These are phyloP conservation scores for Pseudovirgaria hyperparasitica DNA, from an alignment of 2,329 filamentous ascomycete genomes.

Conservation along the genomic window DNA sequence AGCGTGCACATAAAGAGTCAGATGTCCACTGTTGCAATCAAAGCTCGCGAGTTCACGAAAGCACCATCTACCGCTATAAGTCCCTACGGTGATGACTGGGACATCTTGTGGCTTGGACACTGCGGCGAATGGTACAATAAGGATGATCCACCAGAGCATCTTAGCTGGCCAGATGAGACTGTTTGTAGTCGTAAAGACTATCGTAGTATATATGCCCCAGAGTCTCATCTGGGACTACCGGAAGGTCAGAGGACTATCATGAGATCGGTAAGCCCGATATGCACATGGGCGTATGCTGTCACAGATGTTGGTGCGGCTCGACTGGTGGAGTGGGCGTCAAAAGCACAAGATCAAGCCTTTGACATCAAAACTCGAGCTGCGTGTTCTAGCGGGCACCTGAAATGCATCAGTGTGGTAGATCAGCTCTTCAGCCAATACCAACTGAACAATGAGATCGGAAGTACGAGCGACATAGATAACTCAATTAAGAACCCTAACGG, in stretches of 20 bases:
- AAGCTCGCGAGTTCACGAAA: constrained; percentile 3
- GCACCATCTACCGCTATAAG: too few species aligned
- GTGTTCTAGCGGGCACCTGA: constrained; percentile 4
- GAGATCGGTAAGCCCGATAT: constrained; percentile 5
- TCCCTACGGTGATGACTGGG: constrained; percentile 20
- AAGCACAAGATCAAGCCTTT: constrained; percentile 4
- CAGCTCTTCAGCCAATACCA: constrained; percentile 8
- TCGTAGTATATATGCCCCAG: too few species aligned
- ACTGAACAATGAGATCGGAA: too few species aligned
- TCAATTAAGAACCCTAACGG: too few species aligned
- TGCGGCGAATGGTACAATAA: constrained; percentile 10
- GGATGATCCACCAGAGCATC: too few species aligned
- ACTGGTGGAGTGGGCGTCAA: too few species aligned
- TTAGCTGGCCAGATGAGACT: too few species aligned
- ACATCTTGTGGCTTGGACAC: constrained; percentile 22
- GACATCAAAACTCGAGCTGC: constrained; percentile 6
- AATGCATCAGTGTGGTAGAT: constrained; percentile 6
- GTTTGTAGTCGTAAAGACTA: too few species aligned
- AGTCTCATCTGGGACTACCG: too few species aligned
- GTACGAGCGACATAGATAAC: too few species aligned
- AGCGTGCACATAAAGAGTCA: constrained; percentile 2
- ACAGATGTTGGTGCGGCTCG: constrained; percentile 1
- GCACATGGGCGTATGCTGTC: constrained; percentile 8
- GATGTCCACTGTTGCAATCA: too few species aligned
- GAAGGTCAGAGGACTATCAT: too few species aligned